phyloP scores from a whole-genome alignment of 192 early-diverging fungal genomes.

The Podila verticillata region DNA sequence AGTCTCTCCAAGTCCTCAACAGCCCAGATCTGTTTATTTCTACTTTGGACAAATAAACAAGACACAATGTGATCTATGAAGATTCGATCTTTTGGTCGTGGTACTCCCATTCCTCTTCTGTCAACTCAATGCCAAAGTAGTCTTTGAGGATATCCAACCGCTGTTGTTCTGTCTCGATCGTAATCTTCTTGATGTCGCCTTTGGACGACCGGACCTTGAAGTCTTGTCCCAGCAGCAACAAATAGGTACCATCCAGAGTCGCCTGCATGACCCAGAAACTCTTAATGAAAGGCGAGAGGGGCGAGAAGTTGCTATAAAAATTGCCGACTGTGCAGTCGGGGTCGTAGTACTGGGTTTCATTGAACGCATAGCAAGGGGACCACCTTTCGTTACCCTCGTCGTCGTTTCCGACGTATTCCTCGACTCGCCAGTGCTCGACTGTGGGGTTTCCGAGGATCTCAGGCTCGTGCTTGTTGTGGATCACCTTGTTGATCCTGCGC shows the following conservation, averaged over 20 bases:
- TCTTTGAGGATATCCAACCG: constrained; percentile 15
- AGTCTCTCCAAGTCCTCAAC: too few relatives aligned
- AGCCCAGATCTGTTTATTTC: too few relatives aligned
- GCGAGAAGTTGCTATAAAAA: constrained; percentile 10
- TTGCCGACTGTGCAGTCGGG: constrained; percentile 13
- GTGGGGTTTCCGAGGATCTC: constrained; percentile 17
- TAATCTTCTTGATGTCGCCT: constrained; percentile 7
- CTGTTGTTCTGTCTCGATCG: constrained; percentile 19
- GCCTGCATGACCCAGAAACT: constrained; percentile 24
- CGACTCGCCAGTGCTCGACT: constrained; percentile 10
- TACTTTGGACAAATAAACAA: neutral
- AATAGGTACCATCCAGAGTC: constrained; percentile 14
- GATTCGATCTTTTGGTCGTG: constrained; percentile 10
- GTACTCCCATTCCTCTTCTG: constrained; percentile 23
- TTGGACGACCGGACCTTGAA: constrained; percentile 10
- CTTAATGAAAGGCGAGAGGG: constrained; percentile 6
- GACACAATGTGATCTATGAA: neutral
- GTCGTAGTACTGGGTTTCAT: constrained; percentile 17
- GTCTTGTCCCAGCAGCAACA: neutral
- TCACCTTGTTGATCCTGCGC: constrained; percentile 8
- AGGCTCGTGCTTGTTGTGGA: constrained; percentile 12
- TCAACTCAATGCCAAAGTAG: constrained; percentile 26
- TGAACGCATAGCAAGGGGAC: constrained; percentile 23
- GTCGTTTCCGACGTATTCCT: constrained; percentile 12
- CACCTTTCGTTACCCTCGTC: constrained; percentile 9